Percentiles rank a stretch among this genome's conserved stretches.
Conservation (phyloP, 768 basidiomycete species). For the Gymnopilus junonius region DNA sequence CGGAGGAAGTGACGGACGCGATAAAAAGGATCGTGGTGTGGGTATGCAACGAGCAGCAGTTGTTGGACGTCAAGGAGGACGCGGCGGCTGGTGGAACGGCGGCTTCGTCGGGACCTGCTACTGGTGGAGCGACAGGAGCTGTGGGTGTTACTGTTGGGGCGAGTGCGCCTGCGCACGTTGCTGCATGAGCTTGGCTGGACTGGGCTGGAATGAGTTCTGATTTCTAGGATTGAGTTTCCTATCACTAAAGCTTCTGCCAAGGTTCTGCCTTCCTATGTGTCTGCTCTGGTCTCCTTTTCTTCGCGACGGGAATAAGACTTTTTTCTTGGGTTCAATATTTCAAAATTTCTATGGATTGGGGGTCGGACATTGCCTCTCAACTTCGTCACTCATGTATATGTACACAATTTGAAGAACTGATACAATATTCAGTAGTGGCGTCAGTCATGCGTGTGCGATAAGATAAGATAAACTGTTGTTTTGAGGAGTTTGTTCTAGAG, state of each 20-base stretch:
- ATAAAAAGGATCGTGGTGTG: slow-evolving; percentile 65
- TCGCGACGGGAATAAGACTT: not conserved
- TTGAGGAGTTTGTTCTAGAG: no score
- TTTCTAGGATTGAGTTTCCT: not conserved
- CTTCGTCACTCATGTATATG: no score
- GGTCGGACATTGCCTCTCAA: slow-evolving; percentile 1
- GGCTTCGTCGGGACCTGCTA: not conserved
- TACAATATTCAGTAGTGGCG: no score
- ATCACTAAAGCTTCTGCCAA: not conserved
- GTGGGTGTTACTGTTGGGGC: not conserved
- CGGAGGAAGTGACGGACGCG: slow-evolving; percentile 70
- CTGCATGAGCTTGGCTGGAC: not conserved
- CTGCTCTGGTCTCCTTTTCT: not conserved
- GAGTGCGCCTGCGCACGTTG: not conserved
- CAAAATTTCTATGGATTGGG: not conserved
- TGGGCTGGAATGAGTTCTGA: not conserved
- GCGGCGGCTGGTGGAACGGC: slow-evolving; percentile 13
- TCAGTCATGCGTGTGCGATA: no score
- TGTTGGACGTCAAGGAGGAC: slow-evolving; percentile 36
- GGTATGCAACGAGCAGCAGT: slow-evolving; percentile 49
- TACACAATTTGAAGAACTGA: not conserved
- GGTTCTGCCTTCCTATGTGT: not conserved
- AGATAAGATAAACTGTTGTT: no score
- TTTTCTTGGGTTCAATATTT: not conserved
- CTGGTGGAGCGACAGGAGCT: not conserved